Percentiles rank a stretch among this genome's conserved stretches.
These are phyloP conservation scores for Sphagnum fallax DNA, from an alignment of 228 moss, liverwort and hornwort genomes.

Conservation along the genomic window DNA sequence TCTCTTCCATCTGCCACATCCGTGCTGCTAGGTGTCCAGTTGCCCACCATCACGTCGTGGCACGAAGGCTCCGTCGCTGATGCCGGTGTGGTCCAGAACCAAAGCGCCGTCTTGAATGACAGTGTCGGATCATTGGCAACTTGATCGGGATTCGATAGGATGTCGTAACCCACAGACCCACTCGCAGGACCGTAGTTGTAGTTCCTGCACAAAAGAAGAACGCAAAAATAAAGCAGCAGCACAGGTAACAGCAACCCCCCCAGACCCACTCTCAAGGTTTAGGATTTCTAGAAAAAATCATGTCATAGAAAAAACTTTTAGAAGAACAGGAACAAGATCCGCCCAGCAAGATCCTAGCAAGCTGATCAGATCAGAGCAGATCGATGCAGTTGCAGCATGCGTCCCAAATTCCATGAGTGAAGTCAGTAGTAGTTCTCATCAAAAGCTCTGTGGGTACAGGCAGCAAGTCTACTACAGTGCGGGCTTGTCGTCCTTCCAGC, in stretches of 20 bases:
- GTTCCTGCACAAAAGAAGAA: constrained; percentile 33
- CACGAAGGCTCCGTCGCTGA: constrained; percentile 18
- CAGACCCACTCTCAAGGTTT: not conserved
- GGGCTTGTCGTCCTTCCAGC: not conserved
- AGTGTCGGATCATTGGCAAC: constrained; percentile 27
- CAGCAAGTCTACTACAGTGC: too few relatives aligned
- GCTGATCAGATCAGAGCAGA: too few relatives aligned
- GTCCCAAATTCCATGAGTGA: too few relatives aligned
- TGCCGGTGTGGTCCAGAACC: constrained; percentile 50
- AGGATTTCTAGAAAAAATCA: not conserved
- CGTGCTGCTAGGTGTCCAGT: constrained; percentile 16
- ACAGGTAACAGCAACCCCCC: not conserved
- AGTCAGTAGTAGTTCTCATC: too few relatives aligned
- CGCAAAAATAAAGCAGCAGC: not conserved
- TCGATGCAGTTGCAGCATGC: too few relatives aligned
- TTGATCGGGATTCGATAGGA: constrained; percentile 36
- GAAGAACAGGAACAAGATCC: not conserved
- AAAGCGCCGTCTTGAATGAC: constrained; percentile 45
- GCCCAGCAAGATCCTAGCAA: too few relatives aligned
- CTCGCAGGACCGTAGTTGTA: constrained; percentile 50
- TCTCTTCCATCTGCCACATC: constrained; percentile 14
- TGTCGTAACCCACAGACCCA: constrained; percentile 12
- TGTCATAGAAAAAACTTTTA: not conserved
- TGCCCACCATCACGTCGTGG: constrained; percentile 39
- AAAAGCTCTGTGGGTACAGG: too few relatives aligned